phyloP scores from a whole-genome alignment of 208 protist genomes.

The Novymonas esmeraldas region DNA sequence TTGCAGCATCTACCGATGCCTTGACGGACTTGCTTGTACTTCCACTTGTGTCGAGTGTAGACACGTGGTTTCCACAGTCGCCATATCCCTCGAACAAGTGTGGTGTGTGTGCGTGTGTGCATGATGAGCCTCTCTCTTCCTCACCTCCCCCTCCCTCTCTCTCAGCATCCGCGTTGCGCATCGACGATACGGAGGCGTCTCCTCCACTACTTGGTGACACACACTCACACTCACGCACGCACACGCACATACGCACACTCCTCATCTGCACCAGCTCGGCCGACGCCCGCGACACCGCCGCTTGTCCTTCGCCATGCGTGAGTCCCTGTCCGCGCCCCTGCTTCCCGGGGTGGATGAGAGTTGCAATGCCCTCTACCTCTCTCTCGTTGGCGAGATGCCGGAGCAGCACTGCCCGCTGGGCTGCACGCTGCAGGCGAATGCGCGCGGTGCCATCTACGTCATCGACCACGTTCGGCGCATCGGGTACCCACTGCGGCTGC shows the following conservation, averaged over 20 bases:
- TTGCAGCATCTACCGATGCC: too few species aligned
- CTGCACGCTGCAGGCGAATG: conserved; percentile 12
- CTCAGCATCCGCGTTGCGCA: too few species aligned
- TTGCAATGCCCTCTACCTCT: conserved; percentile 19
- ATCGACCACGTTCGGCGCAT: conserved; percentile 24
- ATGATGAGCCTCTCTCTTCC: not conserved
- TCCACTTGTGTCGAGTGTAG: too few species aligned
- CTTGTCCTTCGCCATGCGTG: not conserved
- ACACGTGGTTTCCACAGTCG: too few species aligned
- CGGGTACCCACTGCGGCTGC: conserved; percentile 1
- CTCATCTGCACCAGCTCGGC: not conserved
- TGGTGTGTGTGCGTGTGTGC: not conserved
- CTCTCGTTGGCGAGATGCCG: conserved; percentile 14
- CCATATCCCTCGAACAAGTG: too few species aligned
- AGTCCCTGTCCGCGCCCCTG: not conserved
- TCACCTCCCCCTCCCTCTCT: not conserved
- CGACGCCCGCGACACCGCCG: not conserved
- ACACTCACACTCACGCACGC: not conserved
- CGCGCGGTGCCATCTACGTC: conserved; percentile 22
- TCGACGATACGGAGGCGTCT: too few species aligned
- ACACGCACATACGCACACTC: not conserved
- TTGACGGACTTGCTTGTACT: too few species aligned
- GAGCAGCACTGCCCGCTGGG: conserved; percentile 16
- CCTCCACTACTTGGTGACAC: not conserved
- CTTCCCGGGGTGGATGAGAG: conserved; percentile 3